Conservation (phyloP, 129 eudicot species). For the Daucus carota region DH1_v3.0 NC_030388.2:4717001-4717500, state of each 20-base stretch:
- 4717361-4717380: neutral
- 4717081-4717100: conserved; percentile 79
- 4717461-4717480: too few relatives aligned
- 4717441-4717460: too few relatives aligned
- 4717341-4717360: conserved; percentile 52
- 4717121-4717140: neutral
- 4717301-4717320: conserved; percentile 80
- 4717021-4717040: conserved; percentile 29
- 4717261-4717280: conserved; percentile 86
- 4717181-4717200: conserved; percentile 7
- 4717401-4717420: neutral
- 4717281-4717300: conserved; percentile 85
- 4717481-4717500: too few relatives aligned
- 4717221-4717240: conserved; percentile 70
- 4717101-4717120: neutral
- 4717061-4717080: conserved; percentile 77
- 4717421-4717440: too few relatives aligned
- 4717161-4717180: neutral
- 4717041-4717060: conserved; percentile 90
- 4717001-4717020: neutral
- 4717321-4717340: conserved; percentile 83
- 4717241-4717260: conserved; percentile 77
- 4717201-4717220: conserved; percentile 73
- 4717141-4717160: neutral
- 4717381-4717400: neutral